phyloP scores from a whole-genome alignment of 805 yeast species.

The Wickerhamiella sergipiensis region DNA sequence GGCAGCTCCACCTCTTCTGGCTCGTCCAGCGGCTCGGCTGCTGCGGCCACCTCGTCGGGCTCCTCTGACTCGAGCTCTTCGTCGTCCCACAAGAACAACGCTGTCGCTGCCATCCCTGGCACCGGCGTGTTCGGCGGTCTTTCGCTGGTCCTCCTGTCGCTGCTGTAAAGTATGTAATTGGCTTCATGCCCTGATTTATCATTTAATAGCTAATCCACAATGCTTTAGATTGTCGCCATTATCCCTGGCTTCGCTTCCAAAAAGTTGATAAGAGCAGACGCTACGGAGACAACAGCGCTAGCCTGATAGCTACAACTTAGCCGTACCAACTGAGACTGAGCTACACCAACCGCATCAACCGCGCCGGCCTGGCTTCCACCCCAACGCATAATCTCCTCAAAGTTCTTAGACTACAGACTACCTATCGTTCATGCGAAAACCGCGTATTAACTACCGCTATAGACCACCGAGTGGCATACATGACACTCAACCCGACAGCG shows the following conservation, averaged over 20 bases:
- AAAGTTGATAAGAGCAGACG: too few relatives aligned
- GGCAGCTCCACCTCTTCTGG: constrained; percentile 10
- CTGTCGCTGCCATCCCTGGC: constrained; percentile 7
- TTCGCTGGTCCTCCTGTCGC: constrained; percentile 11
- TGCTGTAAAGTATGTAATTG: constrained; percentile 8
- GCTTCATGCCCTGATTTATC: neutral
- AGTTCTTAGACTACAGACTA: too few relatives aligned
- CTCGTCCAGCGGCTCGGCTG: constrained; percentile 6
- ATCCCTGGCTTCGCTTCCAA: too few relatives aligned
- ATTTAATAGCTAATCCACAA: neutral
- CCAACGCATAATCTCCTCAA: too few relatives aligned
- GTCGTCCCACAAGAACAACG: constrained; percentile 11
- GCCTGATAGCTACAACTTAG: too few relatives aligned
- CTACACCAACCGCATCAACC: neutral
- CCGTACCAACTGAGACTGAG: too few relatives aligned
- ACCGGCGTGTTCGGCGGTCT: constrained; percentile 14
- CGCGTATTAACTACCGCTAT: too few relatives aligned
- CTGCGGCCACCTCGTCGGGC: constrained; percentile 6
- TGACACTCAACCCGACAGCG: too few relatives aligned
- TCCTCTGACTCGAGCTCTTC: constrained; percentile 5
- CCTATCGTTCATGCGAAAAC: too few relatives aligned
- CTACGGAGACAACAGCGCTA: too few relatives aligned
- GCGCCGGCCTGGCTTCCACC: too few relatives aligned
- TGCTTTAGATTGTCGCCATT: neutral
- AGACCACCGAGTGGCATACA: too few relatives aligned